These are phyloP conservation scores for Lactarius sp. DNA, from an alignment of 768 basidiomycete species.

Conservation along the genomic window DNA sequence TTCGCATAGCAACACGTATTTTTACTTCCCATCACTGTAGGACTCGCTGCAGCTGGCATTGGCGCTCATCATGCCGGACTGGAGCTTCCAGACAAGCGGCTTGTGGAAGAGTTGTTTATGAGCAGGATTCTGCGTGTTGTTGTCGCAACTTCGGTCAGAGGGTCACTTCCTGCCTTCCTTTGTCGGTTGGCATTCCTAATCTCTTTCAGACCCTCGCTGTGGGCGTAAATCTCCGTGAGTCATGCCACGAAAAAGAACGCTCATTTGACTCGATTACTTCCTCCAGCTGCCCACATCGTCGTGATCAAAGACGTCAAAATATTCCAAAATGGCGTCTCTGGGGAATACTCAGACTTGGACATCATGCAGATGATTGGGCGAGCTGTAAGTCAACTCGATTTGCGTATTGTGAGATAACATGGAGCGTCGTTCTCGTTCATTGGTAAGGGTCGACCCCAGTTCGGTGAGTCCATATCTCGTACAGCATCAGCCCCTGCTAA, in stretches of 20 bases:
- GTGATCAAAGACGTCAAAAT: slow-evolving; percentile 87
- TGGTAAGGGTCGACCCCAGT: slow-evolving; percentile 82
- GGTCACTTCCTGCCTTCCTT: background rate
- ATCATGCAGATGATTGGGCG: slow-evolving; percentile 96
- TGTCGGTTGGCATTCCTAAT: slow-evolving; percentile 10
- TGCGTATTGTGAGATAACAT: background rate
- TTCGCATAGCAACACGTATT: background rate
- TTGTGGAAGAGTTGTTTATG: slow-evolving; percentile 69
- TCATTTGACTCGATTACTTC: background rate
- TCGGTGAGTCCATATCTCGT: slow-evolving; percentile 44
- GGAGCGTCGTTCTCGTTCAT: background rate
- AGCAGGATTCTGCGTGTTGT: slow-evolving; percentile 61
- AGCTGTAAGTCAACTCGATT: slow-evolving; percentile 49
- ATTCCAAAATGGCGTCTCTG: slow-evolving; percentile 62
- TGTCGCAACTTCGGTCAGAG: slow-evolving; percentile 75
- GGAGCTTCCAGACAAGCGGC: slow-evolving; percentile 60
- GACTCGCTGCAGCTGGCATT: slow-evolving; percentile 66
- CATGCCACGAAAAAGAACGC: background rate
- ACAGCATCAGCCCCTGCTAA: background rate
- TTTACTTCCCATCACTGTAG: slow-evolving; percentile 33
- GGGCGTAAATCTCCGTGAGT: slow-evolving; percentile 89
- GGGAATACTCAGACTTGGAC: slow-evolving; percentile 89
- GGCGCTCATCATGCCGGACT: slow-evolving; percentile 93
- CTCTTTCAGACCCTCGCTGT: slow-evolving; percentile 79
- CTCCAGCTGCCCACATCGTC: slow-evolving; percentile 82